These are phyloP conservation scores for Phylloporus sp. DNA, from an alignment of 768 basidiomycete species.

Conservation along the genomic window DNA sequence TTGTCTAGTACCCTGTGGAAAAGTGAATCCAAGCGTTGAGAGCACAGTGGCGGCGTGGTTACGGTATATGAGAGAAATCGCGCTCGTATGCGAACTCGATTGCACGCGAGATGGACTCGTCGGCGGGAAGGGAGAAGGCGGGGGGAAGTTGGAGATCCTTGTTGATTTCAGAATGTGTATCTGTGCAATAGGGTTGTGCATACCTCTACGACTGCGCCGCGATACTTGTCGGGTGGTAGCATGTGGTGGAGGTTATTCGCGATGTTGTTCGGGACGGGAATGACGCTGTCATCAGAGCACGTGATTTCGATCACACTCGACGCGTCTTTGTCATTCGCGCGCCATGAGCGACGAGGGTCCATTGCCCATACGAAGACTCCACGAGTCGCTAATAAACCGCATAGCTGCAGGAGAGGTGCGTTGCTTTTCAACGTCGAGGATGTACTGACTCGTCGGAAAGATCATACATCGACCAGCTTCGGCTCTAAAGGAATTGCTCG, in stretches of 20 bases:
- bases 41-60: conserved; percentile 13
- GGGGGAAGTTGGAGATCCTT: conserved; percentile 75
- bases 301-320: not conserved
- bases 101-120: conserved; percentile 67
- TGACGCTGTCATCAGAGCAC: too few species aligned
- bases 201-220: conserved; percentile 90
- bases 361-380: conserved; percentile 66
- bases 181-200: not conserved
- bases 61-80: conserved; percentile 95
- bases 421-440: not conserved
- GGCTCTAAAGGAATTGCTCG: conserved; percentile 92
- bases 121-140: conserved; percentile 73
- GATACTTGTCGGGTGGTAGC: conserved; percentile 51
- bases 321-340: not conserved
- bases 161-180: not conserved
- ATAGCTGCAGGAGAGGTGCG: conserved; percentile 80
- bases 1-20: conserved; percentile 63
- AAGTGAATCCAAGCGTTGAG: not conserved
- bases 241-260: conserved; percentile 6
- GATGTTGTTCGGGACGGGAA: too few species aligned
- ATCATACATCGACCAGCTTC: conserved; percentile 89
- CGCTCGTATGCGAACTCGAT: conserved; percentile 89
- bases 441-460: conserved; percentile 35
- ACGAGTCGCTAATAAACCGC: conserved; percentile 81
- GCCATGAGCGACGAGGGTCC: conserved; percentile 37